Evolutionary conservation across 371 early-diverging fungal species (phyloP), one percentile per base, ranked within the genome.

Genomic region (Mucor racemosus): DNA sequence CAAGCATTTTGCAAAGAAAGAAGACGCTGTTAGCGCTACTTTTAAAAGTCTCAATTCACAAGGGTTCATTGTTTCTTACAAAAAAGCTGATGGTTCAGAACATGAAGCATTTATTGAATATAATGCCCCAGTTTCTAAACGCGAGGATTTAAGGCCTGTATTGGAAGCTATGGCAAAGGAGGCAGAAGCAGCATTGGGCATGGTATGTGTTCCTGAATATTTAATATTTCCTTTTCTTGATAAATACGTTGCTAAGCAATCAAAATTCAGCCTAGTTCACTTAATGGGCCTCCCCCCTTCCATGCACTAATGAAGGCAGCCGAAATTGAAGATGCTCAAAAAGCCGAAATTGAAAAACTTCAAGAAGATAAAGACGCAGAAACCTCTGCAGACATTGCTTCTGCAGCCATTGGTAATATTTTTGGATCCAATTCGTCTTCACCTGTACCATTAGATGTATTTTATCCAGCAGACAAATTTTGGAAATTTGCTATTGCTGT

Each of bases 121-220:
- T 50, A 62, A 68, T 36, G 56, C 69, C 10, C 83, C 80, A 21
- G 63, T 80, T 36, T 67, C 70, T 7, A 78, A 77, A 44, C 71
- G 83, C 19, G 76, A 80, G 46, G 73, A 83, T 11, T 66, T 83
- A 31, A 72, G 83, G 5, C 71, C 73, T 10, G 80, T 80, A 7
- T 64, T 83, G 39, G 79, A 83, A 69, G 68, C 34, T 17, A 83
- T 83, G 83, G 83, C 80, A n/a, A 75, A 78, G 42, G 80, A 83
- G 71, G 80, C 83, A 7, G 83, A 83, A 48, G 50, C 33, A 36
- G 83, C 83, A 5, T 61, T 82, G 13, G 83, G 80, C 33, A 59
- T 78, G 72, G 78, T 77, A 79, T 63, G 53, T 50, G 50, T 31
- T 11, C 6, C 33, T 31, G 2, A 14, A 15, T 19, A 0, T 31